phyloP scores from a whole-genome alignment of 2,329 filamentous ascomycete genomes.

The Sporothrix inflata region DNA sequence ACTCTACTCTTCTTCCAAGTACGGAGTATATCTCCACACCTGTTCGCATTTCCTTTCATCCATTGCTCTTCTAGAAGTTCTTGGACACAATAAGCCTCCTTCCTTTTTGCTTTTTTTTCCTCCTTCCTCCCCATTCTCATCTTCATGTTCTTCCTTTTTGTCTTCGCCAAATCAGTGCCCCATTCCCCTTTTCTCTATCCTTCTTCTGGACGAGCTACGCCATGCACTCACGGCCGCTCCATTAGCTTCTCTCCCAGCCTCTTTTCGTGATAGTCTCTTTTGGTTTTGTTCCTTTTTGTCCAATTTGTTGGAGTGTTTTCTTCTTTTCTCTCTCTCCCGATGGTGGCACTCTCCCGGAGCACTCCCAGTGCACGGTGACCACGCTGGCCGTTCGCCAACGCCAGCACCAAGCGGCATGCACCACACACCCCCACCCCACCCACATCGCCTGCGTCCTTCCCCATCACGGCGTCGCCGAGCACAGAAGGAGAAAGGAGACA shows the following conservation, averaged over 20 bases:
- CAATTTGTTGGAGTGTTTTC: neutral
- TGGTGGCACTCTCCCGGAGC: neutral
- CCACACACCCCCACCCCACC: neutral
- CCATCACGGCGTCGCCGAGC: conserved; percentile 18
- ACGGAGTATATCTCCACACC: neutral
- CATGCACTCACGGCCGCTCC: neutral
- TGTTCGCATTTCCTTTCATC: neutral
- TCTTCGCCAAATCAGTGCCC: too few relatives aligned
- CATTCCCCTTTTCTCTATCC: neutral
- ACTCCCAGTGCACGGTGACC: neutral
- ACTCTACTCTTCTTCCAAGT: too few relatives aligned
- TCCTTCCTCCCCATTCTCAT: neutral
- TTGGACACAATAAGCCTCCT: neutral
- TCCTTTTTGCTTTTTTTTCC: neutral
- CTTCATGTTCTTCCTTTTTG: neutral
- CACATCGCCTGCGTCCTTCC: neutral
- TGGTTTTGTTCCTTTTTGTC: neutral
- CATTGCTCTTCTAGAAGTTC: neutral
- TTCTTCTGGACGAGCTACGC: neutral
- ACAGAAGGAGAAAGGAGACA: neutral
- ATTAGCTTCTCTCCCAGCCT: neutral
- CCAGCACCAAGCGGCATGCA: neutral
- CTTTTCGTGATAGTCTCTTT: neutral
- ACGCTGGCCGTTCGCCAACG: neutral
- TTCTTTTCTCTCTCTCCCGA: neutral